phyloP scores from a whole-genome alignment of 176 grass and related monocot genomes.

The Stipa capillata region DNA sequence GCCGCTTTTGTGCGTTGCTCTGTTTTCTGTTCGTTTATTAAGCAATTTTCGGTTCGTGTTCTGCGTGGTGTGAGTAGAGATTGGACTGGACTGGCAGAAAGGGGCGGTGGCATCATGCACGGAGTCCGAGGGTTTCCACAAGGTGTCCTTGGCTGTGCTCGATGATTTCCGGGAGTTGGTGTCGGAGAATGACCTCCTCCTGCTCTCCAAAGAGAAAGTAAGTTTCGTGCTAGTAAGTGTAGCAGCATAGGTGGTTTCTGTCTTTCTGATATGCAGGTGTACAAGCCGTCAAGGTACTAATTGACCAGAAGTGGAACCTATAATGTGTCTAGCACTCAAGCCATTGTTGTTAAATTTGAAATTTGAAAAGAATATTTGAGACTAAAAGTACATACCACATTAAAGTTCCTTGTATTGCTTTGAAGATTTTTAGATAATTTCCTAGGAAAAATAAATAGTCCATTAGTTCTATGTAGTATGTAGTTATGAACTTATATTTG shows the following conservation, averaged over 20 bases:
- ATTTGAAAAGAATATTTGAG: neutral
- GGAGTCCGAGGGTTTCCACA: slow-evolving; percentile 80
- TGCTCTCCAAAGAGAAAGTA: slow-evolving; percentile 83
- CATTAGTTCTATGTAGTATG: neutral
- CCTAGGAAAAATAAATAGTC: neutral
- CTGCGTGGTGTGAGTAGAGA: slow-evolving; percentile 28
- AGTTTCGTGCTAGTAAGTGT: neutral
- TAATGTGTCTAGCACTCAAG: neutral
- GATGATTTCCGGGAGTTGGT: slow-evolving; percentile 50
- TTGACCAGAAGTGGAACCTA: neutral
- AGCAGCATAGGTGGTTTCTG: no score
- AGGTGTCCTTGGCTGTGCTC: slow-evolving; percentile 45
- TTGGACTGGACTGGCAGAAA: slow-evolving; percentile 60
- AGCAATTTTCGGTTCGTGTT: neutral
- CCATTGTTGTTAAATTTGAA: neutral
- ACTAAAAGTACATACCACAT: neutral
- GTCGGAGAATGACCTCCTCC: slow-evolving; percentile 83
- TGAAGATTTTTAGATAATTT: neutral
- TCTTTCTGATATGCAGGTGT: no score
- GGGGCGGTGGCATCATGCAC: slow-evolving; percentile 22
- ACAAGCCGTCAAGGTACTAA: neutral
- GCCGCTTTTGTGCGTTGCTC: neutral
- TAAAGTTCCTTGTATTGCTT: neutral
- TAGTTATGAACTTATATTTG: neutral
- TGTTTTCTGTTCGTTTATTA: neutral